A percentile compares a stretch with the other conserved stretches of the same genome.
Evolutionary conservation across 106 monocot genomes (phyloP).

Genomic region (Dendrobium catenatum): DNA sequence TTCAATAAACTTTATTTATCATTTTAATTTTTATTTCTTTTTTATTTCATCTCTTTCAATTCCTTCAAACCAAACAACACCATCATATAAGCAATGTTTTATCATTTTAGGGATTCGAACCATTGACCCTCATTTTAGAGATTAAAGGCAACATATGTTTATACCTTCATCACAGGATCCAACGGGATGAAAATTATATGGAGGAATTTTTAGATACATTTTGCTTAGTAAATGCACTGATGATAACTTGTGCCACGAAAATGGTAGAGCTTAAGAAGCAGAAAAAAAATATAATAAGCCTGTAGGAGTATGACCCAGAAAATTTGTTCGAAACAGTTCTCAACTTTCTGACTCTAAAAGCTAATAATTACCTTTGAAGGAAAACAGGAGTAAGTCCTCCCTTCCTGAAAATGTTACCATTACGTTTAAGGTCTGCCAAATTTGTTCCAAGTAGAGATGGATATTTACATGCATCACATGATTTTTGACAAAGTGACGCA

Average conservation of each 20-base stretch:
- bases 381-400: constrained; percentile 35
- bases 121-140: not conserved
- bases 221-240: not conserved
- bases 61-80: no score
- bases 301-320: no score
- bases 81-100: no score
- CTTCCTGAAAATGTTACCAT: constrained; percentile 30
- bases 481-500: constrained; percentile 54
- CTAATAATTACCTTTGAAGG: constrained; percentile 41
- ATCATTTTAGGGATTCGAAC: not conserved
- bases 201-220: not conserved
- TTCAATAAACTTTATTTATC: no score
- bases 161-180: not conserved
- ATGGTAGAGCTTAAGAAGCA: no score
- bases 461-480: constrained; percentile 85
- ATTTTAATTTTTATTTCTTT: no score
- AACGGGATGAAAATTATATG: not conserved
- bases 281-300: no score
- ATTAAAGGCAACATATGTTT: not conserved
- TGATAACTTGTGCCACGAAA: no score
- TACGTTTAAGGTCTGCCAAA: constrained; percentile 40
- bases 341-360: no score
- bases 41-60: no score
- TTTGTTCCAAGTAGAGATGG: constrained; percentile 37
- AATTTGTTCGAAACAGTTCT: no score